A percentile compares a stretch with the other conserved stretches of the same genome.
Evolutionary conservation across 768 basidiomycete genomes (phyloP).

Genomic region (Ramaria sp.): DNA sequence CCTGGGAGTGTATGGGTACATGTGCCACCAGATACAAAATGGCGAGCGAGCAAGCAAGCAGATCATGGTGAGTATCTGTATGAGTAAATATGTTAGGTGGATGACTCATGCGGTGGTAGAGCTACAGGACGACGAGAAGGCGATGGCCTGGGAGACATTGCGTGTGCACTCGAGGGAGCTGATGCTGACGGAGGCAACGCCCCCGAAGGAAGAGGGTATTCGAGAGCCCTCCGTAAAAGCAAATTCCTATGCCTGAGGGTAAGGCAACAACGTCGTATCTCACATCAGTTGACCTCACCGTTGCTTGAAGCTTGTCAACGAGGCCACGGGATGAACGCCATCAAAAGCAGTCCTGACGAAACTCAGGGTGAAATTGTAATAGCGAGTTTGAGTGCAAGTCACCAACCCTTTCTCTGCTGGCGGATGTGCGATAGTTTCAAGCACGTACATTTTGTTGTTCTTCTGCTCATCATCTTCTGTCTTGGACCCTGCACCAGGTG

Average conservation of each 20-base stretch:
- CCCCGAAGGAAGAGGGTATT: slow-evolving; percentile 6
- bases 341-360: background rate
- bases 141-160: background rate
- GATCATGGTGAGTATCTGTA: background rate
- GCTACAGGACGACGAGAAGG: background rate
- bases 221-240: slow-evolving; percentile 2
- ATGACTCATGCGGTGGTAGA: background rate
- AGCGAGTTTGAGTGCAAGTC: background rate
- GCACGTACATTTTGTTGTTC: slow-evolving; percentile 6
- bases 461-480: slow-evolving; percentile 18
- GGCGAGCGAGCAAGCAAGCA: background rate
- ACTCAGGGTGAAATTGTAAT: background rate
- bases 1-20: background rate
- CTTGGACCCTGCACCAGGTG: slow-evolving; percentile 40
- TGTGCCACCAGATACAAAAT: background rate
- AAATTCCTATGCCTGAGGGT: background rate
- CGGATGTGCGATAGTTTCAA: slow-evolving; percentile 4
- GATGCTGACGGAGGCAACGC: background rate
- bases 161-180: background rate
- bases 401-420: background rate
- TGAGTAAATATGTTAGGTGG: background rate
- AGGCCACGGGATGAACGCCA: background rate
- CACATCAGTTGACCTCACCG: background rate
- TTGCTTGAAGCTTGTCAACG: slow-evolving; percentile 1
- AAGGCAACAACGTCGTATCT: background rate